Evolutionary conservation across 139 green algal genomes (phyloP).

Genomic region (Dunaliella primolecta): DNA sequence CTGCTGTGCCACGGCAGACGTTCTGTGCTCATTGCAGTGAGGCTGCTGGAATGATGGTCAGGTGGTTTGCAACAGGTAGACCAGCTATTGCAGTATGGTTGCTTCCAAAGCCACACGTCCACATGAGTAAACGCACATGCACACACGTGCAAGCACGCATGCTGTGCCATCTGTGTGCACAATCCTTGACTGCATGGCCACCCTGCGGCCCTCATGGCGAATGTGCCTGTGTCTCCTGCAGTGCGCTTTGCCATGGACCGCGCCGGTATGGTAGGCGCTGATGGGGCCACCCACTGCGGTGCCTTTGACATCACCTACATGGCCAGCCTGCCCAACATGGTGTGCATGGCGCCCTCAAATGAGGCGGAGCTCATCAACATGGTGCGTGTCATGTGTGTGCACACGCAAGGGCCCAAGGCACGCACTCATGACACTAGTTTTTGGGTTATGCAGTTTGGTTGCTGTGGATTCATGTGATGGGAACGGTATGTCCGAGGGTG

Average conservation of each 20-base stretch:
- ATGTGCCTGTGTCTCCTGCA: no score
- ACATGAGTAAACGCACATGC: background rate
- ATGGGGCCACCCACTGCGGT: constrained; percentile 94
- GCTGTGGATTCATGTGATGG: no score
- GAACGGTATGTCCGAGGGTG: no score
- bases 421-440: background rate
- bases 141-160: background rate
- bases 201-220: no score
- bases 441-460: background rate
- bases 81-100: no score
- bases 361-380: constrained; percentile 93
- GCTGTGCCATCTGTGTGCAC: background rate
- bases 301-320: constrained; percentile 95
- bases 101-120: no score
- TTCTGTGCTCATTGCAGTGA: no score
- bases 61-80: no score
- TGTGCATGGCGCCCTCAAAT: constrained; percentile 94
- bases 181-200: no score
- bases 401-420: background rate
- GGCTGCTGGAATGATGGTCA: no score
- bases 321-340: constrained; percentile 95
- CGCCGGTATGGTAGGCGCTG: constrained; percentile 93
- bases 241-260: constrained; percentile 99
- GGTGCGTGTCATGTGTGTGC: constrained; percentile 41
- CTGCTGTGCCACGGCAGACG: no score